These are phyloP conservation scores for Hypoxylon cercidicola DNA, from an alignment of 495 filamentous ascomycete genomes.

Conservation along the genomic window DNA sequence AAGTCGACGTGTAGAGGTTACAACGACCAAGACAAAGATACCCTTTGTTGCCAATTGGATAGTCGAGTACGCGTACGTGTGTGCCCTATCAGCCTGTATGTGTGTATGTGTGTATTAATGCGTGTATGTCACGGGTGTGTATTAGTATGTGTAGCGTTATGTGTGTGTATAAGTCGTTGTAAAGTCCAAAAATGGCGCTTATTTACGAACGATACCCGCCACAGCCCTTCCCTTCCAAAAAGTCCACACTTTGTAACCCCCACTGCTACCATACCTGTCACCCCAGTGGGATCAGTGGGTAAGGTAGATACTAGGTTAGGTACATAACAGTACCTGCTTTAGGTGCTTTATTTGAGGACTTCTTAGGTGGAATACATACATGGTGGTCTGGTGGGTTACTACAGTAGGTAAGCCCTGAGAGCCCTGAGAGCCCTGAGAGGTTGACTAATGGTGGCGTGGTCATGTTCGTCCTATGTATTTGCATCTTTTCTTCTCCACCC, in stretches of 20 bases:
- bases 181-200: conserved; percentile 38
- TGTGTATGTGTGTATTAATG: not conserved
- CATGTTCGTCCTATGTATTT: conserved; percentile 29
- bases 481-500: conserved; percentile 23
- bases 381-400: too few species aligned
- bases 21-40: conserved; percentile 8
- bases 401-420: too few species aligned
- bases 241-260: conserved; percentile 4
- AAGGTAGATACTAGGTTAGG: conserved; percentile 16
- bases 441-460: conserved; percentile 11
- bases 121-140: conserved; percentile 14
- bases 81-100: not conserved
- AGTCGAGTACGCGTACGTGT: not conserved
- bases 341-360: too few species aligned
- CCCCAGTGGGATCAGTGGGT: conserved; percentile 15
- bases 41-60: not conserved
- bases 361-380: too few species aligned
- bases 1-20: conserved; percentile 9
- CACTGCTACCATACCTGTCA: conserved; percentile 12
- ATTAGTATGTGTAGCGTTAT: not conserved
- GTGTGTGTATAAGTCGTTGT: conserved; percentile 4
- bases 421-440: not conserved
- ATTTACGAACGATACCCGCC: not conserved
- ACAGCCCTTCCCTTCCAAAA: conserved; percentile 1
- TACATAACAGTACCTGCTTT: conserved; percentile 2